Percentiles rank a stretch among this genome's conserved stretches.
These are phyloP conservation scores for Luffa acutangula DNA, from an alignment of 306 rosid genomes.

Conservation along the genomic window DNA sequence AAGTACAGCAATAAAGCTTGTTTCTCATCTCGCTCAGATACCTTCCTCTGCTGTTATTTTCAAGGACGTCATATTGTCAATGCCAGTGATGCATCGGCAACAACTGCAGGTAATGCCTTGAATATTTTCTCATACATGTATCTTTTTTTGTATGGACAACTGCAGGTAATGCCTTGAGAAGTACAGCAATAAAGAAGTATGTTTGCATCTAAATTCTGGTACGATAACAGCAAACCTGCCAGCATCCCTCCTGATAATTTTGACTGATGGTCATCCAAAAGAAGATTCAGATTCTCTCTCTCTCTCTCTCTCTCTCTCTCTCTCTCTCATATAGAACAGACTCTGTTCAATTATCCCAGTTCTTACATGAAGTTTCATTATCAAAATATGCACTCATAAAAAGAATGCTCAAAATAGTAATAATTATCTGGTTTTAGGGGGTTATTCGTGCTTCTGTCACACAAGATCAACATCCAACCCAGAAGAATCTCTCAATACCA, in stretches of 20 bases:
- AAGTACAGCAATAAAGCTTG: constrained; percentile 61
- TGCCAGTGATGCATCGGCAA: constrained; percentile 79
- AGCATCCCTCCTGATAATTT: neutral
- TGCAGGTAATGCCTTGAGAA: no score
- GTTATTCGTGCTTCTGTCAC: constrained; percentile 85
- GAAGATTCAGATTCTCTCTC: neutral
- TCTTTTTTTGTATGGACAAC: neutral
- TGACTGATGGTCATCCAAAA: neutral
- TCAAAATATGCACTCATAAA: neutral
- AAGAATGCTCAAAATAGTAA: neutral
- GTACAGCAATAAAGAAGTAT: no score
- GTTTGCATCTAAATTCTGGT: neutral
- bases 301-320: neutral
- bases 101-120: constrained; percentile 64
- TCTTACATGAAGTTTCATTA: neutral
- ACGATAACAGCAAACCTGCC: neutral
- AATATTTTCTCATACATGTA: neutral
- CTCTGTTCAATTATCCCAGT: neutral
- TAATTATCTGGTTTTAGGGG: constrained; percentile 31
- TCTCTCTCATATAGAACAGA: neutral
- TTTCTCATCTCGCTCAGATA: constrained; percentile 87
- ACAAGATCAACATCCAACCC: constrained; percentile 38
- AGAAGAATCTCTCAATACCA: constrained; percentile 34
- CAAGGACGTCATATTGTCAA: constrained; percentile 76
- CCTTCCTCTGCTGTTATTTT: constrained; percentile 78